Conservation (phyloP, 1,284 basidiomycete species). For the Fomitiporia mediterranea region DNA sequence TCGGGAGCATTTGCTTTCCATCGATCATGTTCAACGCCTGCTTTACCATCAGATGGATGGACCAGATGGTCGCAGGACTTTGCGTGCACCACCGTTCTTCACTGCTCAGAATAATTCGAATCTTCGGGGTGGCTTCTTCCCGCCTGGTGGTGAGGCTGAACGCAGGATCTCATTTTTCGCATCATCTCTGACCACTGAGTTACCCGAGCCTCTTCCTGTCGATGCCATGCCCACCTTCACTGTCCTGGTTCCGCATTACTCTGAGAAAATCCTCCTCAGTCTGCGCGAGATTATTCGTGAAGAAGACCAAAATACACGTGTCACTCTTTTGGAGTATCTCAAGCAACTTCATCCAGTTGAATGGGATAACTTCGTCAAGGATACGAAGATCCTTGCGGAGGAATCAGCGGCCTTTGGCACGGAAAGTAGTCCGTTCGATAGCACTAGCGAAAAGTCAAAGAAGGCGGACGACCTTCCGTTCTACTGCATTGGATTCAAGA, state of each 20-base stretch:
- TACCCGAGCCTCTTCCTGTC: conserved; percentile 90
- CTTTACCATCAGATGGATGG: conserved; percentile 92
- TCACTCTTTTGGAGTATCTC: conserved; percentile 92
- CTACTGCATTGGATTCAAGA: conserved; percentile 99
- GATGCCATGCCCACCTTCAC: conserved; percentile 98
- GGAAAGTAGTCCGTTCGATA: conserved; percentile 50
- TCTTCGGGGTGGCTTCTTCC: conserved; percentile 85
- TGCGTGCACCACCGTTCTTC: conserved; percentile 94
- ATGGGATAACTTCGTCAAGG: conserved; percentile 99
- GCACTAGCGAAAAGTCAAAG: conserved; percentile 70
- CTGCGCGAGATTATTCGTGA: conserved; percentile 95
- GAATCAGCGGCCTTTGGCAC: conserved; percentile 64
- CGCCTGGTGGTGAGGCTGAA: conserved; percentile 89
- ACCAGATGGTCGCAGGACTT: conserved; percentile 80
- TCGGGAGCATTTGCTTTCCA: conserved; percentile 90
- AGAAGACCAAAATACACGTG: conserved; percentile 93
- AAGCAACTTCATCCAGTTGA: conserved; percentile 99
- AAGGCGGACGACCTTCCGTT: conserved; percentile 96
- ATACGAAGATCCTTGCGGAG: conserved; percentile 98
- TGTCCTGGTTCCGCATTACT: conserved; percentile 94
- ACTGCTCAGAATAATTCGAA: conserved; percentile 78
- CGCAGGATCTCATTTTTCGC: conserved; percentile 97
- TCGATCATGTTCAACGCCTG: conserved; percentile 91
- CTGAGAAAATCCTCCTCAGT: conserved; percentile 92
- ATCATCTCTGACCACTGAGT: conserved; percentile 87